phyloP scores from a whole-genome alignment of 1,284 basidiomycete species.

The Heliocybe sulcata region DNA sequence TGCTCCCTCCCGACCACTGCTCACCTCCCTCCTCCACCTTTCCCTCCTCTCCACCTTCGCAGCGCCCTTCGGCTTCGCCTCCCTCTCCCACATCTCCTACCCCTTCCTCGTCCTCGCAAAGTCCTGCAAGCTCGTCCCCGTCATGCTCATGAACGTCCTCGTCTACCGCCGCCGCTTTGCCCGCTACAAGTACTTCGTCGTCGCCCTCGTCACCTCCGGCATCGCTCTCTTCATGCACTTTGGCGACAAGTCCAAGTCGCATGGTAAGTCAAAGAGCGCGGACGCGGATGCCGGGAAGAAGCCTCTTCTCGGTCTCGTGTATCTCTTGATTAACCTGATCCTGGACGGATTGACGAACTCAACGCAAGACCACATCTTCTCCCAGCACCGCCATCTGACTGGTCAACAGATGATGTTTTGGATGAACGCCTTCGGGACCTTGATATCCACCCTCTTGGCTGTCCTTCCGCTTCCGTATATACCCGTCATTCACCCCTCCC shows the following conservation, averaged over 20 bases:
- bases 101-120: constrained; percentile 98
- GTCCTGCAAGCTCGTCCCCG: constrained; percentile 96
- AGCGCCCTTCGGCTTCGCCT: constrained; percentile 92
- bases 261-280: constrained; percentile 30
- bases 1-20: constrained; percentile 36
- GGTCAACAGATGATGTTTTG: constrained; percentile 99
- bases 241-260: constrained; percentile 38
- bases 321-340: constrained; percentile 80
- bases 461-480: constrained; percentile 69
- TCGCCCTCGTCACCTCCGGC: constrained; percentile 85
- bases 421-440: constrained; percentile 84
- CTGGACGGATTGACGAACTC: constrained; percentile 95
- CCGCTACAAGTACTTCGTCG: constrained; percentile 91
- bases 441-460: constrained; percentile 59
- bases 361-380: constrained; percentile 98
- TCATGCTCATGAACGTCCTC: constrained; percentile 92
- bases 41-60: constrained; percentile 86
- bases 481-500: constrained; percentile 64
- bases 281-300: constrained; percentile 24
- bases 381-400: constrained; percentile 56
- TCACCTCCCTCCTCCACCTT: constrained; percentile 76
- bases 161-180: constrained; percentile 88
- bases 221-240: constrained; percentile 96
- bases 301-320: constrained; percentile 59
- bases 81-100: constrained; percentile 94